Percentiles rank a stretch among this genome's conserved stretches.
phyloP scores from a whole-genome alignment of 345 rosid species.

The Microcos paniculata region DNA sequence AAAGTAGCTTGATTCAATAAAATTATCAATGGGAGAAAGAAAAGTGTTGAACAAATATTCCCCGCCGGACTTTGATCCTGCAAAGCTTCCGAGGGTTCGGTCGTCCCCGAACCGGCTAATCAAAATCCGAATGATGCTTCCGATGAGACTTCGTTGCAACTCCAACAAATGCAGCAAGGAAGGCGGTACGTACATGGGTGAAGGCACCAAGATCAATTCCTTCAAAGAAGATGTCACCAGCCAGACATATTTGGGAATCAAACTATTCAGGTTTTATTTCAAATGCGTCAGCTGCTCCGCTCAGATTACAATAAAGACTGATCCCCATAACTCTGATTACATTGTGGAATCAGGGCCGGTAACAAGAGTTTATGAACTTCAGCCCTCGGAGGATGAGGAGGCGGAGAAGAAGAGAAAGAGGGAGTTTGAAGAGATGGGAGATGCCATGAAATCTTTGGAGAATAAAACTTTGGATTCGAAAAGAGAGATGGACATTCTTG shows the following conservation, averaged over 20 bases:
- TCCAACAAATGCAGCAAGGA: no score
- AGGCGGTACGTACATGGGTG: constrained; percentile 82
- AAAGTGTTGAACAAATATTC: constrained; percentile 89
- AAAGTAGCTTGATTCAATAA: no score
- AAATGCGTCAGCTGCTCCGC: constrained; percentile 95
- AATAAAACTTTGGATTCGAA: constrained; percentile 88
- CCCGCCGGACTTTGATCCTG: constrained; percentile 94
- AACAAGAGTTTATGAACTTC: constrained; percentile 79
- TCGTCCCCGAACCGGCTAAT: constrained; percentile 80
- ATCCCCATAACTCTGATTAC: constrained; percentile 95
- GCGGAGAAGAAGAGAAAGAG: constrained; percentile 53
- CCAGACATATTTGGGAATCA: constrained; percentile 90
- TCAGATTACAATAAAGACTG: constrained; percentile 81
- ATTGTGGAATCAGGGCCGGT: constrained; percentile 88
- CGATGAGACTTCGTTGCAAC: constrained; percentile 95
- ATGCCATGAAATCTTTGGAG: constrained; percentile 93
- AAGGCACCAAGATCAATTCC: constrained; percentile 91
- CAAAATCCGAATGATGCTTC: constrained; percentile 98
- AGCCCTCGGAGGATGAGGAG: constrained; percentile 93
- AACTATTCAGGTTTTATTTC: constrained; percentile 84
- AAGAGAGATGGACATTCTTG: constrained; percentile 92
- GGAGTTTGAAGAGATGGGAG: constrained; percentile 88
- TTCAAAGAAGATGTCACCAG: constrained; percentile 85
- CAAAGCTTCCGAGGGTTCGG: constrained; percentile 70
- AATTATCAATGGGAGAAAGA: constrained; percentile 99